Percentiles rank a stretch among this genome's conserved stretches.
Evolutionary conservation across 1,284 basidiomycete species (phyloP).

Genomic region (Fistulina hepatica): DNA sequence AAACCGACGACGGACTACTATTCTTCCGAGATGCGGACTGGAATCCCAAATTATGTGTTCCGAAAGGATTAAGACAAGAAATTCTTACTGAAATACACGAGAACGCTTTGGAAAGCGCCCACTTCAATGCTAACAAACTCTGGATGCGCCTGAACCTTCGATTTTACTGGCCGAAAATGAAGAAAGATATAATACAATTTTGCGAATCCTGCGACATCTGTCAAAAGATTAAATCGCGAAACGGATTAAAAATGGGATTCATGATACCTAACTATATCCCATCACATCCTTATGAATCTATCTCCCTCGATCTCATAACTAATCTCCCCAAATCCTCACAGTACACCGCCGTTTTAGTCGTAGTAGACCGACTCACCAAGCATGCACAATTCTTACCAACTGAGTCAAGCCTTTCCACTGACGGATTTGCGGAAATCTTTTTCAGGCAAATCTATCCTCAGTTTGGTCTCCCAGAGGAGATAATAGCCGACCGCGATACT

Average conservation of each 20-base stretch:
- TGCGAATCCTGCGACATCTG: slow-evolving; percentile 27
- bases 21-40: slow-evolving; percentile 6
- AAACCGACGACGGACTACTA: slow-evolving; percentile 1
- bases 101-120: neutral
- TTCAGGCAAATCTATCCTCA: slow-evolving; percentile 11
- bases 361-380: slow-evolving; percentile 31
- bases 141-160: neutral
- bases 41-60: slow-evolving; percentile 5
- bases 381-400: slow-evolving; percentile 27
- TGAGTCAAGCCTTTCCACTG: slow-evolving; percentile 6
- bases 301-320: slow-evolving; percentile 37
- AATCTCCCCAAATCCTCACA: slow-evolving; percentile 27
- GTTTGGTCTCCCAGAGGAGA: slow-evolving; percentile 16
- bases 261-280: slow-evolving; percentile 30
- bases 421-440: slow-evolving; percentile 14
- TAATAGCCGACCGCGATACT: slow-evolving; percentile 21
- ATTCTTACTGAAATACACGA: neutral
- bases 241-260: slow-evolving; percentile 21
- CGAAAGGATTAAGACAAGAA: neutral
- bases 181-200: slow-evolving; percentile 19
- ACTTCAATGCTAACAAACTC: slow-evolving; percentile 3
- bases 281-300: slow-evolving; percentile 26
- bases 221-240: slow-evolving; percentile 27
- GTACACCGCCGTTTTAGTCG: slow-evolving; percentile 20
- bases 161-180: slow-evolving; percentile 27